phyloP scores from a whole-genome alignment of 768 basidiomycete genomes.

The Podaxis mareebaensis region DNA sequence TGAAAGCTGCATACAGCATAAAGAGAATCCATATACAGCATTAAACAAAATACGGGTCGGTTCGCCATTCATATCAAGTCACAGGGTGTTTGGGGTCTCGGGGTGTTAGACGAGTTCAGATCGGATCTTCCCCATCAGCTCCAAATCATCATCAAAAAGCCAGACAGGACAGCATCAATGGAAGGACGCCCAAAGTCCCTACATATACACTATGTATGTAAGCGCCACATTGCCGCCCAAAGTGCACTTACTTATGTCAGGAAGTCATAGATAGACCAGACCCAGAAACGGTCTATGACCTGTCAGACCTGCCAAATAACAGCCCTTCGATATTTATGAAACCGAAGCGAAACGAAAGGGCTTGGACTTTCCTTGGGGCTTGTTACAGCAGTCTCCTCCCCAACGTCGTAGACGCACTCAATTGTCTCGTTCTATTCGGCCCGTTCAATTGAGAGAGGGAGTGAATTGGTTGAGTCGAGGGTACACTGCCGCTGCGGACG shows the following conservation, averaged over 20 bases:
- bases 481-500: no score
- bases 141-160: not conserved
- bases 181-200: conserved; percentile 5
- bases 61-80: not conserved
- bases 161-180: conserved; percentile 12
- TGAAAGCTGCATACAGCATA: no score
- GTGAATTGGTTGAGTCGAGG: no score
- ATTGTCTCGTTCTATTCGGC: not conserved
- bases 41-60: not conserved
- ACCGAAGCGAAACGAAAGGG: not conserved
- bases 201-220: not conserved
- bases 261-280: not conserved
- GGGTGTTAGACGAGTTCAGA: not conserved
- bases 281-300: not conserved
- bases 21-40: no score
- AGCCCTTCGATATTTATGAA: no score
- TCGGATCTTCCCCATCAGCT: not conserved
- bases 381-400: not conserved
- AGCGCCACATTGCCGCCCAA: conserved; percentile 2
- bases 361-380: not conserved
- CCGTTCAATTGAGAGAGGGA: no score
- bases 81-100: not conserved
- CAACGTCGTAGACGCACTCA: not conserved
- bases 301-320: not conserved
- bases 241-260: not conserved